These are phyloP conservation scores for Solanum lycopersicoides DNA, from an alignment of 257 asterid genomes.

Conservation along the genomic window DNA sequence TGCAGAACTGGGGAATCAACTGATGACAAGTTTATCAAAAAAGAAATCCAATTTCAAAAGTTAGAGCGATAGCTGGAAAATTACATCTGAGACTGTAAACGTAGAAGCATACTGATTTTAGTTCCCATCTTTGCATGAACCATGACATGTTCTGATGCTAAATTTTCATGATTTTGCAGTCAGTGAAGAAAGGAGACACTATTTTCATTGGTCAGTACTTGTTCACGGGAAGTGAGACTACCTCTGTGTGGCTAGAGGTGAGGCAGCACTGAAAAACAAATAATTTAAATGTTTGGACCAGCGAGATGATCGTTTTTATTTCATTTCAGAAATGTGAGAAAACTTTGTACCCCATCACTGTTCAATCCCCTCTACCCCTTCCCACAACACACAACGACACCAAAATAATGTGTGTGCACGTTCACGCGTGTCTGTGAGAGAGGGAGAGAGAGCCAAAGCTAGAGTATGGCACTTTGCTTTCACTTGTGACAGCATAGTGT, in stretches of 20 bases:
- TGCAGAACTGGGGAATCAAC: not conserved
- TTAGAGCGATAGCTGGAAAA: not conserved
- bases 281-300: not conserved
- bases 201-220: slow-evolving; percentile 92
- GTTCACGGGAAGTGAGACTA: slow-evolving; percentile 95
- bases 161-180: slow-evolving; percentile 31
- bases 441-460: not conserved
- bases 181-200: slow-evolving; percentile 91
- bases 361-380: not conserved
- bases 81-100: not conserved
- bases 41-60: not conserved
- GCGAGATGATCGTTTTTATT: not conserved
- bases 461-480: not conserved
- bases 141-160: not conserved
- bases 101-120: slow-evolving; percentile 2
- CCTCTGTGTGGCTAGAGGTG: slow-evolving; percentile 98
- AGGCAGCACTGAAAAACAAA: not conserved
- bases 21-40: not conserved
- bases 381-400: not conserved
- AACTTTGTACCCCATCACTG: not conserved
- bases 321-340: not conserved
- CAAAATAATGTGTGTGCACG: not conserved
- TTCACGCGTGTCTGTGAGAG: not conserved
- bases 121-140: not conserved
- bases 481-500: not conserved